A percentile compares a stretch with the other conserved stretches of the same genome.
phyloP scores from a whole-genome alignment of 129 eudicot genomes.

The Escallonia herrerae region DNA sequence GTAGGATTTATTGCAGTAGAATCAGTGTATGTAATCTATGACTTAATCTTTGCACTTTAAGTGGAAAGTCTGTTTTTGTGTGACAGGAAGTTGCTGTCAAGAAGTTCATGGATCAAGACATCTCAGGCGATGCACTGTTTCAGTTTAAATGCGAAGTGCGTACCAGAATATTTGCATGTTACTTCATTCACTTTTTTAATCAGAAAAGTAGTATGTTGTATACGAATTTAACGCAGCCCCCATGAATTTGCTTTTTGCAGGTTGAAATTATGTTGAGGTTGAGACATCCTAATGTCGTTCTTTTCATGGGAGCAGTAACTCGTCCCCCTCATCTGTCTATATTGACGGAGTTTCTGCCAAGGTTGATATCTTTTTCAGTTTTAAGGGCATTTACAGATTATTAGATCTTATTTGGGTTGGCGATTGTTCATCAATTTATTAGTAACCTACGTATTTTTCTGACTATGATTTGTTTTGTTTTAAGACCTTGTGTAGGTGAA shows the following conservation, averaged over 20 bases:
- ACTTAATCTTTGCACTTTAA: too few species aligned
- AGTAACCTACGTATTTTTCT: too few species aligned
- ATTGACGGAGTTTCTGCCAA: conserved; percentile 89
- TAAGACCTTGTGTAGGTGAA: too few species aligned
- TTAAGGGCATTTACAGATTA: too few species aligned
- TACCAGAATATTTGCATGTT: conserved; percentile 4
- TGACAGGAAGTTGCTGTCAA: conserved; percentile 97
- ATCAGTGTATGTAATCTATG: too few species aligned
- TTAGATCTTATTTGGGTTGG: too few species aligned
- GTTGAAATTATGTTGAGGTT: conserved; percentile 89
- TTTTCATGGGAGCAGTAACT: conserved; percentile 98
- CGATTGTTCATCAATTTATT: too few species aligned
- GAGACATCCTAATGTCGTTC: conserved; percentile 99
- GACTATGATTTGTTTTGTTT: too few species aligned
- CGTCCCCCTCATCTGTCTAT: conserved; percentile 93
- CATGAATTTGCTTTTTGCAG: conserved; percentile 39
- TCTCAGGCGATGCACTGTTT: conserved; percentile 75
- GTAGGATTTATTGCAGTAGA: too few species aligned
- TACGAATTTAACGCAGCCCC: neutral
- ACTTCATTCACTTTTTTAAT: conserved; percentile 3
- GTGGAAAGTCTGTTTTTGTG: conserved; percentile 7
- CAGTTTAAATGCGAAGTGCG: conserved; percentile 90
- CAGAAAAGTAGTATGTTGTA: neutral
- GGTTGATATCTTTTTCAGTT: conserved; percentile 27
- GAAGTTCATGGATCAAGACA: conserved; percentile 87